Conservation (phyloP, 2,329 filamentous ascomycete species). For the Aspergillus pseudotamarii region DNA sequence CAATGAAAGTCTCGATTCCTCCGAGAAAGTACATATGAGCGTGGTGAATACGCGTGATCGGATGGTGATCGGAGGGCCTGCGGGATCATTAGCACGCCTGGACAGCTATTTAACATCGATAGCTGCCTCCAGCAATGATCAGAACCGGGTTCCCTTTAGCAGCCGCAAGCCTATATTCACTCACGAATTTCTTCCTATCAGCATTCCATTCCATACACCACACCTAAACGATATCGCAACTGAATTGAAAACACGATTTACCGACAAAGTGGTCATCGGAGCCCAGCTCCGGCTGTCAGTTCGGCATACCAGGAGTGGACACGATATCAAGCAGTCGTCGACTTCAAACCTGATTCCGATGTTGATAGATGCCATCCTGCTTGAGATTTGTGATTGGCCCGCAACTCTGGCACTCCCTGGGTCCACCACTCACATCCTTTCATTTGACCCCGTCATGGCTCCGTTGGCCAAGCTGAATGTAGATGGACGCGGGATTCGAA, state of each 20-base stretch:
- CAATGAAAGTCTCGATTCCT: not conserved
- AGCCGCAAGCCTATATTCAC: constrained; percentile 32
- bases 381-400: constrained; percentile 23
- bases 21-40: no score
- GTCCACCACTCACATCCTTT: constrained; percentile 17
- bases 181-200: constrained; percentile 43
- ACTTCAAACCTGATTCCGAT: constrained; percentile 13
- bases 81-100: constrained; percentile 14
- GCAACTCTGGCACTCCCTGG: constrained; percentile 5
- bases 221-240: constrained; percentile 31
- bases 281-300: constrained; percentile 24
- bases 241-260: constrained; percentile 22
- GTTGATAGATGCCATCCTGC: constrained; percentile 19
- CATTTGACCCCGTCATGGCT: constrained; percentile 20
- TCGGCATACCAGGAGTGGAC: constrained; percentile 29
- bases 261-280: constrained; percentile 26
- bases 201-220: constrained; percentile 44
- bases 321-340: constrained; percentile 24
- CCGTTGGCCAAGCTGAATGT: constrained; percentile 15
- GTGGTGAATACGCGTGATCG: no score
- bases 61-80: no score
- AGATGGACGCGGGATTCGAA: constrained; percentile 18
- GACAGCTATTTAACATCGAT: constrained; percentile 10
- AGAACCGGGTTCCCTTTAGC: constrained; percentile 32
- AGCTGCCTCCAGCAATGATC: constrained; percentile 9